Percentiles rank a stretch among this genome's conserved stretches.
phyloP scores from a whole-genome alignment of 2,329 filamentous ascomycete species.

The Cytospora mali region DNA sequence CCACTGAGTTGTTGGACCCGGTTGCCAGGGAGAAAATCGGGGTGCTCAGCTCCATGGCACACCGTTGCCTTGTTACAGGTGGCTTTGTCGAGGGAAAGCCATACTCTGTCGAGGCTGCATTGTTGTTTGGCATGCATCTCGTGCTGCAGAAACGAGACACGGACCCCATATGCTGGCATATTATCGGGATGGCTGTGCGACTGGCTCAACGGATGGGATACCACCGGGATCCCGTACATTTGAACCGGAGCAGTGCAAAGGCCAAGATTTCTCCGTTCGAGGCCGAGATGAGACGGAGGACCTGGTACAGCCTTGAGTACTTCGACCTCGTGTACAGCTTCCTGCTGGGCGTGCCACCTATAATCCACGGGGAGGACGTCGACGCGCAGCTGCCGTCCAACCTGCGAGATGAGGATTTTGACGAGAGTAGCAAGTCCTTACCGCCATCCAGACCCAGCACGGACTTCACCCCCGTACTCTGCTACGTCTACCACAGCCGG shows the following conservation, averaged over 20 bases:
- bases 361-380: conserved; percentile 50
- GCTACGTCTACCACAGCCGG: conserved; percentile 46
- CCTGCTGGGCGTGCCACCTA: conserved; percentile 42
- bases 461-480: conserved; percentile 48
- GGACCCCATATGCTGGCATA: conserved; percentile 48
- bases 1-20: conserved; percentile 30
- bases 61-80: conserved; percentile 52
- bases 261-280: conserved; percentile 48
- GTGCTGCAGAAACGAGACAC: conserved; percentile 46
- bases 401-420: conserved; percentile 53
- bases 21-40: conserved; percentile 31
- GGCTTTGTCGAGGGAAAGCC: conserved; percentile 49
- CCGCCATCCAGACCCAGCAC: conserved; percentile 44
- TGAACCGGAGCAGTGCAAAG: conserved; percentile 36
- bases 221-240: conserved; percentile 49
- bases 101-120: conserved; percentile 52
- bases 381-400: conserved; percentile 50
- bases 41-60: conserved; percentile 42
- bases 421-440: conserved; percentile 46
- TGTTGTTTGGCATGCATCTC: conserved; percentile 49
- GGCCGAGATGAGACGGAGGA: conserved; percentile 53
- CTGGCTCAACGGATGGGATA: conserved; percentile 57
- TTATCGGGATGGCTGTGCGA: conserved; percentile 49
- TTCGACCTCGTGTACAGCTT: conserved; percentile 26
- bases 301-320: conserved; percentile 45